Conservation (phyloP, 2,329 filamentous ascomycete species). For the Epichloe sp. region DNA sequence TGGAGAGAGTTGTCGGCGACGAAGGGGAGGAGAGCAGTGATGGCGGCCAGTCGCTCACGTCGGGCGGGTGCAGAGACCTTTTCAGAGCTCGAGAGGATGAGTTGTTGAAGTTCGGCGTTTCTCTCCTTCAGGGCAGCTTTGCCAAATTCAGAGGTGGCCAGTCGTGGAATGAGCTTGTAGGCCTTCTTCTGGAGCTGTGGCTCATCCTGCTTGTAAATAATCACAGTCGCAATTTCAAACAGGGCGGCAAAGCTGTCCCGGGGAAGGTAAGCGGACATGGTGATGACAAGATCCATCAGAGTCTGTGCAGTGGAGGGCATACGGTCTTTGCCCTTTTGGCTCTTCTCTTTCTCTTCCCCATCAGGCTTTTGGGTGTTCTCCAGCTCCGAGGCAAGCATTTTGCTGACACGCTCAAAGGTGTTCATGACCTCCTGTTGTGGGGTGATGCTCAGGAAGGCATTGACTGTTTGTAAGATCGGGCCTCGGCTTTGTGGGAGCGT, state of each 20-base stretch:
- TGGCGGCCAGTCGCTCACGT: conserved; percentile 72
- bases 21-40: conserved; percentile 66
- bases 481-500: conserved; percentile 86
- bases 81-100: conserved; percentile 67
- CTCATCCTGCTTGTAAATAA: conserved; percentile 71
- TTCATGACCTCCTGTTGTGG: conserved; percentile 65
- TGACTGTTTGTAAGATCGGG: conserved; percentile 86
- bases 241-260: conserved; percentile 71
- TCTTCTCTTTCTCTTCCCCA: conserved; percentile 56
- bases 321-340: conserved; percentile 47
- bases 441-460: conserved; percentile 83
- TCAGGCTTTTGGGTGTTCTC: conserved; percentile 34
- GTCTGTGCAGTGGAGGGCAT: conserved; percentile 92
- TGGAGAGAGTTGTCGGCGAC: conserved; percentile 69
- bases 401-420: conserved; percentile 77
- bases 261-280: conserved; percentile 81
- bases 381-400: conserved; percentile 66
- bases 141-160: conserved; percentile 70
- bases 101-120: conserved; percentile 63
- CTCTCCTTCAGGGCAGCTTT: conserved; percentile 63
- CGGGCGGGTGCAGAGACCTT: conserved; percentile 79
- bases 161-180: conserved; percentile 89
- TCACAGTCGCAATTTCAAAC: conserved; percentile 73
- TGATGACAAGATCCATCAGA: conserved; percentile 91
- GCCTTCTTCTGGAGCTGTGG: conserved; percentile 97